Percentiles rank a stretch among this genome's conserved stretches.
Conservation (phyloP, 2,329 filamentous ascomycete species). For the Torrubiellomyces zombiae region DNA sequence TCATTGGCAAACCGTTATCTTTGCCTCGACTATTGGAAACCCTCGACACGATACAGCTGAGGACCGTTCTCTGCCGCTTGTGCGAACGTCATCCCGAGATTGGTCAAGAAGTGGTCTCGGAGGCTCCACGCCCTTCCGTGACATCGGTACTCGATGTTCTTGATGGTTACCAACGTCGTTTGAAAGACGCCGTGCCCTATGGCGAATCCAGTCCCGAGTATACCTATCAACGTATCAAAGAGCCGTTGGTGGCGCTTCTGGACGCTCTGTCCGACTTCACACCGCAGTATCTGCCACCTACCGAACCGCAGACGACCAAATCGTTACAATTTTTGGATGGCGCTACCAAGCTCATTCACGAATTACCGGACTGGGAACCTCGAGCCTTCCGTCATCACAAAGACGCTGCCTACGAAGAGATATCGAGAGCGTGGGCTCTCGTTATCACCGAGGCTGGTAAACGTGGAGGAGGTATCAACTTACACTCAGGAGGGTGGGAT, state of each 20-base stretch:
- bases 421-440: conserved; percentile 80
- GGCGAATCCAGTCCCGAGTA: conserved; percentile 80
- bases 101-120: conserved; percentile 64
- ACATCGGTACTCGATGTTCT: conserved; percentile 66
- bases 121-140: conserved; percentile 77
- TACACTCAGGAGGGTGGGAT: conserved; percentile 88
- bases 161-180: conserved; percentile 59
- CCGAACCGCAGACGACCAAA: conserved; percentile 66
- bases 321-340: conserved; percentile 81
- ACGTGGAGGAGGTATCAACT: conserved; percentile 71
- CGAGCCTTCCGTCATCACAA: conserved; percentile 84
- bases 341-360: conserved; percentile 78
- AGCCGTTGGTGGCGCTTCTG: conserved; percentile 62
- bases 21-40: conserved; percentile 77
- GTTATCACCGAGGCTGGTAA: conserved; percentile 86
- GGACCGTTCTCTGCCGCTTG: conserved; percentile 74
- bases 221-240: conserved; percentile 81
- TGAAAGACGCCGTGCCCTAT: conserved; percentile 71
- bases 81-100: conserved; percentile 82
- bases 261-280: conserved; percentile 90
- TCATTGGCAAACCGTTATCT: conserved; percentile 38
- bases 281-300: conserved; percentile 83
- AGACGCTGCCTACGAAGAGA: conserved; percentile 89
- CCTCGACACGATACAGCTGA: conserved; percentile 68
- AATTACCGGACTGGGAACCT: conserved; percentile 79